Evolutionary conservation across 176 grass and related monocot species (phyloP).

Genomic region (Triticum timopheevii): DNA sequence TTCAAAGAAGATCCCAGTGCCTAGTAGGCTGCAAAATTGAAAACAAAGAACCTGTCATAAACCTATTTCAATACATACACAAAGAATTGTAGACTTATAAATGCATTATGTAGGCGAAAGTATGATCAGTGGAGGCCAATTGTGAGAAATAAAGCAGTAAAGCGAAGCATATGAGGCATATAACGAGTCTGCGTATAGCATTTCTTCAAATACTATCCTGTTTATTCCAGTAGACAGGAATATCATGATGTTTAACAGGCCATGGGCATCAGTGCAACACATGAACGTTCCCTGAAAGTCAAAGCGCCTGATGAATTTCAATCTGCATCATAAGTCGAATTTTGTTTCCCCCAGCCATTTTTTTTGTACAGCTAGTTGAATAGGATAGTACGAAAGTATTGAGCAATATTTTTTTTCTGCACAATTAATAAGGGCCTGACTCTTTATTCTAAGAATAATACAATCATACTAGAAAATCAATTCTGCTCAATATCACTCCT

Average conservation of each 20-base stretch:
- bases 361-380: not conserved
- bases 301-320: not conserved
- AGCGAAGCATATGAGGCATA: not conserved
- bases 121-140: not conserved
- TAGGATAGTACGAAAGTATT: not conserved
- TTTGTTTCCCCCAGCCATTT: not conserved
- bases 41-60: slow-evolving; percentile 35
- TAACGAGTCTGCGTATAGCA: not conserved
- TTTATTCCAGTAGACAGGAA: not conserved
- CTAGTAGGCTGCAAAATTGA: slow-evolving; percentile 44
- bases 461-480: not conserved
- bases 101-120: not conserved
- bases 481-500: not conserved
- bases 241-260: not conserved
- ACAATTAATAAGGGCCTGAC: not conserved
- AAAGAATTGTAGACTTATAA: not conserved
- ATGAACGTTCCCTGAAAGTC: not conserved
- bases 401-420: not conserved
- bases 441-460: not conserved
- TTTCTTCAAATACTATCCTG: not conserved
- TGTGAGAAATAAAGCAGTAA: not conserved
- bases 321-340: not conserved
- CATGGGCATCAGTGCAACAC: not conserved
- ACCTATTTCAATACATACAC: not conserved
- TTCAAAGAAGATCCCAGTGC: slow-evolving; percentile 11